Evolutionary conservation across 108 stramenopile species (phyloP).

Genomic region (Fragilariopsis cylindrus): DNA sequence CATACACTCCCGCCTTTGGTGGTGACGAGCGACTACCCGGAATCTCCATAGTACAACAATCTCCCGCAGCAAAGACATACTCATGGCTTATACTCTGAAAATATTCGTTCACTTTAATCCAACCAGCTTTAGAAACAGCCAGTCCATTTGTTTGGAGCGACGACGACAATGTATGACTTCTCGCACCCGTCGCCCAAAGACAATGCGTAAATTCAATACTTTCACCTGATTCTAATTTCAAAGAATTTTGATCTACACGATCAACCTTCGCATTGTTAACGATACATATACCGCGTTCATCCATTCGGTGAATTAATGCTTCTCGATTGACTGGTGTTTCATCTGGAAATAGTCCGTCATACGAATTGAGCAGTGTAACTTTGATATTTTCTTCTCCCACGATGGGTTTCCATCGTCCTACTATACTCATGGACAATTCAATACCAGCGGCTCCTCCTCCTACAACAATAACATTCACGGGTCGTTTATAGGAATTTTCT

Average conservation of each 20-base stretch:
- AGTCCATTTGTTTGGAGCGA: slow-evolving; percentile 50
- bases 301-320: slow-evolving; percentile 44
- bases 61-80: slow-evolving; percentile 84
- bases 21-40: slow-evolving; percentile 21
- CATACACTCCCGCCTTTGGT: slow-evolving; percentile 91
- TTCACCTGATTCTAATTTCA: slow-evolving; percentile 29
- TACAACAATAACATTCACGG: slow-evolving; percentile 74
- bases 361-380: slow-evolving; percentile 70
- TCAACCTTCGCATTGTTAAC: slow-evolving; percentile 50
- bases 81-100: slow-evolving; percentile 82
- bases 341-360: slow-evolving; percentile 51
- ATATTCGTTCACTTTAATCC: slow-evolving; percentile 72
- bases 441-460: slow-evolving; percentile 97
- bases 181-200: slow-evolving; percentile 88
- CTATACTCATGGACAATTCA: slow-evolving; percentile 88
- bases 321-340: slow-evolving; percentile 44
- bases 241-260: slow-evolving; percentile 27
- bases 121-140: slow-evolving; percentile 63
- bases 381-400: slow-evolving; percentile 32
- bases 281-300: slow-evolving; percentile 60
- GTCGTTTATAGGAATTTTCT: not conserved
- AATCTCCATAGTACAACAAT: slow-evolving; percentile 72
- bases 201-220: slow-evolving; percentile 65
- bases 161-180: slow-evolving; percentile 55
- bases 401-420: slow-evolving; percentile 57